These are phyloP conservation scores for Cyathus striatus DNA, from an alignment of 768 basidiomycete species.

Conservation along the genomic window DNA sequence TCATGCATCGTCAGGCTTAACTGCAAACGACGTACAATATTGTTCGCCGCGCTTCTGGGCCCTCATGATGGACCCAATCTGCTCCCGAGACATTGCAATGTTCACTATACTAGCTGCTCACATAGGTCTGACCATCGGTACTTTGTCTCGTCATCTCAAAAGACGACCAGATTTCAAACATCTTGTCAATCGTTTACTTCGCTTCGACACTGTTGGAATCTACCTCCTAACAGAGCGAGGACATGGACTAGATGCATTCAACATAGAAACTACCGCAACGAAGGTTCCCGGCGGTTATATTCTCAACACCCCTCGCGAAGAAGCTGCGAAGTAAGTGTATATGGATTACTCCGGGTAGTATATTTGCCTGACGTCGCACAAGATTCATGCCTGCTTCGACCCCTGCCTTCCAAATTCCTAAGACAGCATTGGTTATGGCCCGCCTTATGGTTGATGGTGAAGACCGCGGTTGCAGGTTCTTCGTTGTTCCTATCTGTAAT, in stretches of 20 bases:
- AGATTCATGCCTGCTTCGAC: constrained; percentile 61
- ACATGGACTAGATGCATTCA: constrained; percentile 56
- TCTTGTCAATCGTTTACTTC: constrained; percentile 43
- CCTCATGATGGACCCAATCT: constrained; percentile 49
- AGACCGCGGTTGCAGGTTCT: constrained; percentile 47
- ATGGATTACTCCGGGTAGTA: constrained; percentile 1
- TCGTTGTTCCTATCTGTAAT: constrained; percentile 52
- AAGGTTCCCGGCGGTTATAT: constrained; percentile 44
- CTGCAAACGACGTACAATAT: constrained; percentile 40
- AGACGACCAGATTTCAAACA: constrained; percentile 44
- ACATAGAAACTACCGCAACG: constrained; percentile 59
- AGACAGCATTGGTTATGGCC: constrained; percentile 54
- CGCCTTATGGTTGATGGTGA: constrained; percentile 44
- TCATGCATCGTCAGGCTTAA: too few species aligned
- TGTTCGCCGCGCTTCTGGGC: constrained; percentile 48
- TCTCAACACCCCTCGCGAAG: constrained; percentile 50
- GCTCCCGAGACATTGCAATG: constrained; percentile 45
- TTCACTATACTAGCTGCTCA: constrained; percentile 50
- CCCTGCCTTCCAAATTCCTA: constrained; percentile 46
- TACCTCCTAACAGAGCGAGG: constrained; percentile 52
- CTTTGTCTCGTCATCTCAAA: constrained; percentile 43
- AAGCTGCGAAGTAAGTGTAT: constrained; percentile 48
- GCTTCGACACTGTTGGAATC: constrained; percentile 48
- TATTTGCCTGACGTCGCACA: constrained; percentile 5
- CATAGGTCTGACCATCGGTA: constrained; percentile 48